phyloP scores from a whole-genome alignment of 1,284 basidiomycete genomes.

The Tilletia setariae region DNA sequence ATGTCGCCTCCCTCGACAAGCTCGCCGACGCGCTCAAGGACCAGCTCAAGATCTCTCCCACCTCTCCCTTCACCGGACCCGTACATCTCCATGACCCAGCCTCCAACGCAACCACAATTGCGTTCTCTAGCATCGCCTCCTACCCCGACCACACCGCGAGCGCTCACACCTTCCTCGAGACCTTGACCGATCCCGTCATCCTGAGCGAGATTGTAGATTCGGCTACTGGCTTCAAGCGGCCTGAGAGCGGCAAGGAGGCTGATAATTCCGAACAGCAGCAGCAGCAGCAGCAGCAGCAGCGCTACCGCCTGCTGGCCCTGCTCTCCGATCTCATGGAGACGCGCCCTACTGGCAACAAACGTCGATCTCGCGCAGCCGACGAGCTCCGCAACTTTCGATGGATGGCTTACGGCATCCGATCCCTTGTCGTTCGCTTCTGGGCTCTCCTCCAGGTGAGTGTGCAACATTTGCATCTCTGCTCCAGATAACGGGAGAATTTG shows the following conservation, averaged over 20 bases:
- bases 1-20: background rate
- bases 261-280: background rate
- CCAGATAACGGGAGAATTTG: too few species aligned
- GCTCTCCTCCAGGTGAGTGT: conserved; percentile 33
- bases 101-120: conserved; percentile 11
- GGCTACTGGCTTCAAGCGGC: background rate
- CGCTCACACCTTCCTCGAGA: conserved; percentile 8
- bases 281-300: conserved; percentile 3
- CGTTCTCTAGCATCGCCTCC: conserved; percentile 11
- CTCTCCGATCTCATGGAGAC: conserved; percentile 5
- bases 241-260: background rate
- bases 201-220: background rate
- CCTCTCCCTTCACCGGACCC: background rate
- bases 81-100: background rate
- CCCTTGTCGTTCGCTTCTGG: conserved; percentile 50
- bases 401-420: conserved; percentile 45
- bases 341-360: background rate
- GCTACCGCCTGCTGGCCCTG: background rate
- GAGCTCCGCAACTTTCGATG: conserved; percentile 43
- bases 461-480: too few species aligned
- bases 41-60: background rate
- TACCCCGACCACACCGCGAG: conserved; percentile 6
- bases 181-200: background rate
- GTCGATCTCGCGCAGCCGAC: conserved; percentile 27
- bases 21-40: conserved; percentile 4